These are phyloP conservation scores for Fraxinus ornus DNA, from an alignment of 305 asterid species.

Conservation along the genomic window DNA sequence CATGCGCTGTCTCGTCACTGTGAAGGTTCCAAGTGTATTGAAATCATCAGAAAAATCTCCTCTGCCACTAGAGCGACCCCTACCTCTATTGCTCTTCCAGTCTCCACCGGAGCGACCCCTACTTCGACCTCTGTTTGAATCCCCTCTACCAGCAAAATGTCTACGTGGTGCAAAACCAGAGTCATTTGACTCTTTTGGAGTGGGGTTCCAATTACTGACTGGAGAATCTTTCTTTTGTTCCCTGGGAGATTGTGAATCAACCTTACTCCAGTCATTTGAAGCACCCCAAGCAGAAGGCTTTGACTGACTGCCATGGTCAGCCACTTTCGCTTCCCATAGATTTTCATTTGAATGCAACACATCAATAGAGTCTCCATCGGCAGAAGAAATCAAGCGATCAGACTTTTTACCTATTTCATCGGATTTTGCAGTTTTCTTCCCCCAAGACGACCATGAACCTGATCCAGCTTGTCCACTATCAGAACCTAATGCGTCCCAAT, in stretches of 20 bases:
- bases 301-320: constrained; percentile 27
- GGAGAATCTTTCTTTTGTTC: constrained; percentile 32
- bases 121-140: constrained; percentile 39
- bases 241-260: constrained; percentile 27
- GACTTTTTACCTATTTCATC: constrained; percentile 21
- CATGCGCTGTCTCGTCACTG: constrained; percentile 61
- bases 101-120: constrained; percentile 41
- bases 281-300: constrained; percentile 47
- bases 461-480: constrained; percentile 10
- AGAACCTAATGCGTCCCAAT: constrained; percentile 27
- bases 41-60: constrained; percentile 57
- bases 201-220: constrained; percentile 34
- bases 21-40: constrained; percentile 41
- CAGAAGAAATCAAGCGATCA: background rate
- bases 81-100: constrained; percentile 50
- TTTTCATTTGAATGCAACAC: constrained; percentile 18
- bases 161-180: constrained; percentile 31
- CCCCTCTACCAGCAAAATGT: constrained; percentile 24
- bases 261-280: constrained; percentile 40
- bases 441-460: constrained; percentile 30
- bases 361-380: constrained; percentile 14
- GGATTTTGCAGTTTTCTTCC: constrained; percentile 5
- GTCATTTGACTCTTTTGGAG: constrained; percentile 34
- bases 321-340: constrained; percentile 20
- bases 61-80: constrained; percentile 61